A percentile compares a stretch with the other conserved stretches of the same genome.
These are phyloP conservation scores for Besnoitia besnoiti DNA, from an alignment of 169 alveolate species.

Conservation along the genomic window DNA sequence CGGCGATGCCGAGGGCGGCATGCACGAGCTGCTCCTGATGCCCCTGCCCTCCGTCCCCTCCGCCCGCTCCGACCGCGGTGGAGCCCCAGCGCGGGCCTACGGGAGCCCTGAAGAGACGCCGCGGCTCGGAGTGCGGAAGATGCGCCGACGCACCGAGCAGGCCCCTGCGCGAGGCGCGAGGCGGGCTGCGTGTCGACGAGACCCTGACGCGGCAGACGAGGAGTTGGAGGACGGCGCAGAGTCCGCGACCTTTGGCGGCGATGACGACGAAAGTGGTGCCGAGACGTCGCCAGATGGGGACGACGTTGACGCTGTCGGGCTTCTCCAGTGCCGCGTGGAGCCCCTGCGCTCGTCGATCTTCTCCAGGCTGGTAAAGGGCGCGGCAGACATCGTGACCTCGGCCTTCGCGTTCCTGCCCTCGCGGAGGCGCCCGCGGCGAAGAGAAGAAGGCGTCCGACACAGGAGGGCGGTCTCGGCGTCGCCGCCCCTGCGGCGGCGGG, in stretches of 20 bases:
- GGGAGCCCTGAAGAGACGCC: not conserved
- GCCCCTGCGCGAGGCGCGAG: too few species aligned
- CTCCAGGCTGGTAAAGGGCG: not conserved
- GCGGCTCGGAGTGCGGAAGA: not conserved
- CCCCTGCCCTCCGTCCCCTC: not conserved
- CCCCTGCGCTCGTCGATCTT: not conserved
- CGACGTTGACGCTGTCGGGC: not conserved
- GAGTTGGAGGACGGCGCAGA: not conserved
- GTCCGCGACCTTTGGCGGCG: too few species aligned
- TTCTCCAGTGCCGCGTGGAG: conserved; percentile 6
- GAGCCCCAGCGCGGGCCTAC: too few species aligned
- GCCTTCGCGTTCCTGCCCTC: not conserved
- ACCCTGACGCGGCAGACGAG: not conserved
- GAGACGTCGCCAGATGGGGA: not conserved
- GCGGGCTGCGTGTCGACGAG: too few species aligned
- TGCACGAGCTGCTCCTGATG: not conserved
- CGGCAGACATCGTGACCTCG: not conserved
- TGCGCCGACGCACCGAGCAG: too few species aligned
- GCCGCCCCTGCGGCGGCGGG: not conserved
- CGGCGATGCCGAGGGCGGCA: not conserved
- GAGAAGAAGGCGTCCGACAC: not conserved
- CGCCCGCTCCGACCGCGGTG: not conserved
- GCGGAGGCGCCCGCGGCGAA: not conserved
- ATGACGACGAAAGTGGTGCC: not conserved
- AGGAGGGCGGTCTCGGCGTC: not conserved